phyloP scores from a whole-genome alignment of 306 rosid genomes.

The Biancaea sappan region DNA sequence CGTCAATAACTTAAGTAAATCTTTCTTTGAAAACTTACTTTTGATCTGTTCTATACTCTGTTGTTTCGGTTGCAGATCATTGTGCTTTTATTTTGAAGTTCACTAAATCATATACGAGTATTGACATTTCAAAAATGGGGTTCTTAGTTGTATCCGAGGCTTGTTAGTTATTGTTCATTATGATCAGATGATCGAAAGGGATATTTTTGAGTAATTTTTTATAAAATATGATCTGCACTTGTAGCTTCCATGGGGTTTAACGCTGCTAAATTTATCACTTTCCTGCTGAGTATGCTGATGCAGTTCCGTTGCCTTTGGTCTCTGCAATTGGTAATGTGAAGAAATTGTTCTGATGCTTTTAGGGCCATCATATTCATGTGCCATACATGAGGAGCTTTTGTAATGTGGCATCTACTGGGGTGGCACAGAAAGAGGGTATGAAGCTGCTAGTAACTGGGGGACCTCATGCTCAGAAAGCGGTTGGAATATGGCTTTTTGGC shows the following conservation, averaged over 20 bases:
- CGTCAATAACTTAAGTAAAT: background rate
- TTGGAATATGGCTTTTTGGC: conserved; percentile 90
- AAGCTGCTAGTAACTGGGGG: conserved; percentile 79
- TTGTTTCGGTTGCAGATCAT: background rate
- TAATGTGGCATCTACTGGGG: conserved; percentile 42
- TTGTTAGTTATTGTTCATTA: background rate
- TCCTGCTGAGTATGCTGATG: background rate
- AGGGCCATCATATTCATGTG: conserved; percentile 47
- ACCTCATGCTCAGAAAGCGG: conserved; percentile 64
- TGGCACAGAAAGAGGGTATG: conserved; percentile 53
- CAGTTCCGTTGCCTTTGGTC: background rate
- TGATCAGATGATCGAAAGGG: background rate
- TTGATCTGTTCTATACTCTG: background rate
- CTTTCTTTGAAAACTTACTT: too few species aligned
- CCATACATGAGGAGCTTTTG: conserved; percentile 52
- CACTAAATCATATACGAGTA: background rate
- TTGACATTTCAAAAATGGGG: background rate
- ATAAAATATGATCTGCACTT: background rate
- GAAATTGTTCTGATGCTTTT: conserved; percentile 32
- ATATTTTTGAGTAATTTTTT: background rate
- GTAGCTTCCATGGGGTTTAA: background rate
- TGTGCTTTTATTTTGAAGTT: background rate
- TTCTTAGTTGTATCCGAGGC: background rate
- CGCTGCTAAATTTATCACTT: background rate
- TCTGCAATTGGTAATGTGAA: conserved; percentile 11